Evolutionary conservation across 2,329 filamentous ascomycete species (phyloP), one percentile per base, ranked within the genome.

Genomic region (Trichoderma atrobrunneum): DNA sequence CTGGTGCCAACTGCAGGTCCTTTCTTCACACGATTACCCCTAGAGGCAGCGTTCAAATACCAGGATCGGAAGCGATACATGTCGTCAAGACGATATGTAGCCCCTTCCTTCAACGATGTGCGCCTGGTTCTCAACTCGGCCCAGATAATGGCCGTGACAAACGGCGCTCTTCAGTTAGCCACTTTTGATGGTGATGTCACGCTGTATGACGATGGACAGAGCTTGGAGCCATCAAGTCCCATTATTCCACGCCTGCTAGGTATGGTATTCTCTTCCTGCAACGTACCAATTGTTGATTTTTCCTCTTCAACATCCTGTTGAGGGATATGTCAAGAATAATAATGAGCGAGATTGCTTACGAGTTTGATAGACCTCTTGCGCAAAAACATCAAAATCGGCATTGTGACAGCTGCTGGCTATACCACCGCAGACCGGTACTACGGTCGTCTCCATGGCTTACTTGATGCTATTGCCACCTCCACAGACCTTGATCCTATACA

Each of bases 101-200:
- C 95, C 1, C 96, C 96, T 0, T 97, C 93, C 1, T 99, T 99
- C 87, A 99, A 99, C 83, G 96, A 99, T 80, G 90, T 99, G 72
- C 91, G 96, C 2, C 87, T 98, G 28, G 92, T 97, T 66, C 89
- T 99, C 76, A 99, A 99, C 83, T 96, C 96, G 51, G 95, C 96
- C 21, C 96, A 99, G 82, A 87, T 95, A 73, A 94, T 98, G 91
- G 94, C 93, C 51, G 89, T 98, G n/a, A 92, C 94, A 18, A 89
- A 89, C 28, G 91, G 92, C 26, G 87, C 89, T 5, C 87, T 98
- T 10, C 90, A 96, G 76, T 87, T 99, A 5, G 91, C 97, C 69
- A 99, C 96, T 0, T 99, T 99, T 80, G 96, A 99, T 81, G 96
- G 96, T 82, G 96, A 99, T 82, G 94, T 99, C 65, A 99, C 96